phyloP scores from a whole-genome alignment of 495 filamentous ascomycete genomes.

The Aspergillus ellipticus region DNA sequence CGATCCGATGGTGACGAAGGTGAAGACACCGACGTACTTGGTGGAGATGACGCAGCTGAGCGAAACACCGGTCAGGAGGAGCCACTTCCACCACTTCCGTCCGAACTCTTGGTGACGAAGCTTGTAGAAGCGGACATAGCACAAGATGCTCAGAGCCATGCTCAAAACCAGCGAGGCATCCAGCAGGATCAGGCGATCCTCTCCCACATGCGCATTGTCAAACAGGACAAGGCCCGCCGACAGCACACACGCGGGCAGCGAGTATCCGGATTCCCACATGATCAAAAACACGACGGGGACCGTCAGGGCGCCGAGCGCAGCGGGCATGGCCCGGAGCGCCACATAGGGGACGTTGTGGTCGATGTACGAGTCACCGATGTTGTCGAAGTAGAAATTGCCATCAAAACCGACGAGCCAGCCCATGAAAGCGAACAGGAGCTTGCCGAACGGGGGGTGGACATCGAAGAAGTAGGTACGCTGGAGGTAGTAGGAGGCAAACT shows the following conservation, averaged over 20 bases:
- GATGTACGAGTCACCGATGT: constrained; percentile 98
- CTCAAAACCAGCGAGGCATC: constrained; percentile 91
- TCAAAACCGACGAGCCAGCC: constrained; percentile 96
- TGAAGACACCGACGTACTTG: constrained; percentile 96
- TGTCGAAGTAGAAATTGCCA: constrained; percentile 96
- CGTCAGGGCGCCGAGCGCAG: constrained; percentile 84
- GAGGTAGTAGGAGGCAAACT: constrained; percentile 97
- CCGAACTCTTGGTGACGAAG: constrained; percentile 82
- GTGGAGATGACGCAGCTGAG: constrained; percentile 97
- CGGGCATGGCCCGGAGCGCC: constrained; percentile 90
- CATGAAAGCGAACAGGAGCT: constrained; percentile 71
- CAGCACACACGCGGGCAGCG: constrained; percentile 83
- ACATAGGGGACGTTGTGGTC: constrained; percentile 96
- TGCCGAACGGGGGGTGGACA: constrained; percentile 94
- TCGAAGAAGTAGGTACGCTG: constrained; percentile 99
- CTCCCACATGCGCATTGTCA: constrained; percentile 97
- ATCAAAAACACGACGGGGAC: constrained; percentile 93
- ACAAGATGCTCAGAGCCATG: constrained; percentile 90
- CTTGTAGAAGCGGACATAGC: constrained; percentile 98
- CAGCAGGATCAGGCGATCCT: constrained; percentile 91
- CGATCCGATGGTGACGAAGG: constrained; percentile 93
- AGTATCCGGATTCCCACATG: constrained; percentile 99
- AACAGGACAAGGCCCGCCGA: constrained; percentile 86
- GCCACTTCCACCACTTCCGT: constrained; percentile 99
- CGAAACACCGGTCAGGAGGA: constrained; percentile 87